Evolutionary conservation across 179 eudicot species (phyloP), one percentile per base, ranked within the genome.

Genomic region (Camellia oleifera): DNA sequence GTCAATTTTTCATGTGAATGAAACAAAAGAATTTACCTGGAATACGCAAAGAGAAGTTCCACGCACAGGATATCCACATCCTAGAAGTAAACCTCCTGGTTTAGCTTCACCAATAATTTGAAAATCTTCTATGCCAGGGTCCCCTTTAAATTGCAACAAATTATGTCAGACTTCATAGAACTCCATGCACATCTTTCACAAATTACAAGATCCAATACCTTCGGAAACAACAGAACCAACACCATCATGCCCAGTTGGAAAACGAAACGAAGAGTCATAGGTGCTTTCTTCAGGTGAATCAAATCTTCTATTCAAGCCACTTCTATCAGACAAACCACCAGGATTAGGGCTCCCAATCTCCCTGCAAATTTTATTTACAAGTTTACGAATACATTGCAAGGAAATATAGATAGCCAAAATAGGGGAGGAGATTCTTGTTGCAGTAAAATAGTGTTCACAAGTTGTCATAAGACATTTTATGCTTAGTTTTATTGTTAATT

Each of bases 41-140:
- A 95, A 95, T 82, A 95, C 82, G 84, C 97, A 92, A 44, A 91
- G 91, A 76, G 97, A 88, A 81, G 98, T 91, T 81, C 98, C 97
- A 71, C 92, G 89, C 58, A 92, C 92, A 74, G 94, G 93, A 82
- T 62, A 93, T 74, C 97, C 95, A 87, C 97, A 91, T 20, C 93
- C 98, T 82, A 88, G 88, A 80, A 95, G 91, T 85, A 65, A 87
- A 80, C 85, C 77, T 86, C 98, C 98, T 44, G 92, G 97, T 86
- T 82, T 87, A 75, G 97, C 97, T 14, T 95, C 94, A n/a, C 98
- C 98, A 75, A 81, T 84, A 64, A 95, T 93, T 85, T 95, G 97
- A 78, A 95, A 95, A 56, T 82, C 89, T 32, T 93, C 97, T 85
- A 95, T 93, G 71, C 97, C 97, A 77, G 98, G 98, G 61, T 86